Evolutionary conservation across 108 stramenopile genomes (phyloP), one percentile per base, ranked within the genome.

Genomic region (Cyclotella atomus): DNA sequence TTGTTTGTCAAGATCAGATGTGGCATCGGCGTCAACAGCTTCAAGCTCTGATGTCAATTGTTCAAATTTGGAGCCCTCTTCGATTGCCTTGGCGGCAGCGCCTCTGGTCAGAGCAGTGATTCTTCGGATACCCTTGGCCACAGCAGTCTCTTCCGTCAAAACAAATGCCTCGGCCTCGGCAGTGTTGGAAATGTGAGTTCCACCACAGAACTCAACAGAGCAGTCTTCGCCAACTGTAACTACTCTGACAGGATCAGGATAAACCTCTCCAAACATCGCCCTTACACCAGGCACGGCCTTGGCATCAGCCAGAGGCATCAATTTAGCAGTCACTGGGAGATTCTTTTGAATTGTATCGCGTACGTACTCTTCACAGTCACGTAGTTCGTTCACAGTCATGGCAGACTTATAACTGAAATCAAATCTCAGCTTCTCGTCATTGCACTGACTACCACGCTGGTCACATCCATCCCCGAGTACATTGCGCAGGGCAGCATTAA

Each of bases 211-310:
- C 76, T 96, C 95, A n/a, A 95, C 82, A 20, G 97, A 98, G 21
- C 71, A 77, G 53, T 94, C 88, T 21, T 95, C 79, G 8, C 97
- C 98, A 12, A 99, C 90, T 33, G 77, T 72, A 20, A 99, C 86
- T 25, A 99, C 97, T 25, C 97, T 79, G 0, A 99, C 98, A 14
- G 99, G 99, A 85, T 99, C 99, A 29, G 98, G 99, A 73, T 99
- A 99, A 16, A 94, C 91, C 86, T 99, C 99, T 25, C 99, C 99
- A 79, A 99, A 99, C 43, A 99, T 98, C 49, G 95, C 95, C 25
- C 97, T 83, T 0, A 99, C 94, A 16, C 95, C 90, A n/a, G 85
- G 78, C 75, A 99, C 96, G 8, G 85, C 82, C 65, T 88, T 72
- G 15, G 97, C 97, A 45, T 95, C 93, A 9, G 54, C 85, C 60